Evolutionary conservation across 2,329 filamentous ascomycete species (phyloP).

Genomic region (Fusarium falciforme): DNA sequence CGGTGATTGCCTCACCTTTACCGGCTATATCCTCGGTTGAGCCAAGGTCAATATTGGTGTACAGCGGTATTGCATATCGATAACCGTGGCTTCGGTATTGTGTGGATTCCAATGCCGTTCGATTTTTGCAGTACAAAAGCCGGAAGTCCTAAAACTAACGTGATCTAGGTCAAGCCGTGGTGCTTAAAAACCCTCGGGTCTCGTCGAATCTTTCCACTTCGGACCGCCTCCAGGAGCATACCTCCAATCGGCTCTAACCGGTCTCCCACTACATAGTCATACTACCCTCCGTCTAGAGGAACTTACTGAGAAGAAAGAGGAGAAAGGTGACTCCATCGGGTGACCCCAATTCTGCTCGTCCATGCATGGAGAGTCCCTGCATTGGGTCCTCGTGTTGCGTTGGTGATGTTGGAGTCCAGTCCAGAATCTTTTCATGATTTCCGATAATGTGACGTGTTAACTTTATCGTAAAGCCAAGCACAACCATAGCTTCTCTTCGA

Average conservation of each 20-base stretch:
- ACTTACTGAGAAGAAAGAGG: not conserved
- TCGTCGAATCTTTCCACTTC: not conserved
- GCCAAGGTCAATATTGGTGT: not conserved
- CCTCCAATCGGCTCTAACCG: not conserved
- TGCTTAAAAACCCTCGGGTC: not conserved
- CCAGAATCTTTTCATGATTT: not conserved
- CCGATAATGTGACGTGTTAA: not conserved
- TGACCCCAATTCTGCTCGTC: not conserved
- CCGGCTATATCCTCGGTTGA: conserved; percentile 6
- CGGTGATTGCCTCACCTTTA: not conserved
- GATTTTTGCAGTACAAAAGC: not conserved
- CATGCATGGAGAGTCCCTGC: not conserved
- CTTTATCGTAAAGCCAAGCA: not conserved
- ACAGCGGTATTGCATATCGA: not conserved
- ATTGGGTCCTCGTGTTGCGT: not conserved
- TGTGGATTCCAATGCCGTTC: not conserved
- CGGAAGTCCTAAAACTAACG: not conserved
- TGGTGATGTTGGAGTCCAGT: not conserved
- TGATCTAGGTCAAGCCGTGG: not conserved
- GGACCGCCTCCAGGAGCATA: not conserved
- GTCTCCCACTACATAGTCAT: not conserved
- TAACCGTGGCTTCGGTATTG: not conserved
- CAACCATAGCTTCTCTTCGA: not conserved
- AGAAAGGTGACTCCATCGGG: not conserved
- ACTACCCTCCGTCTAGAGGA: not conserved